Percentiles rank a stretch among this genome's conserved stretches.
These are phyloP conservation scores for Pleurotus giganteus DNA, from an alignment of 768 basidiomycete species.

Conservation along the genomic window DNA sequence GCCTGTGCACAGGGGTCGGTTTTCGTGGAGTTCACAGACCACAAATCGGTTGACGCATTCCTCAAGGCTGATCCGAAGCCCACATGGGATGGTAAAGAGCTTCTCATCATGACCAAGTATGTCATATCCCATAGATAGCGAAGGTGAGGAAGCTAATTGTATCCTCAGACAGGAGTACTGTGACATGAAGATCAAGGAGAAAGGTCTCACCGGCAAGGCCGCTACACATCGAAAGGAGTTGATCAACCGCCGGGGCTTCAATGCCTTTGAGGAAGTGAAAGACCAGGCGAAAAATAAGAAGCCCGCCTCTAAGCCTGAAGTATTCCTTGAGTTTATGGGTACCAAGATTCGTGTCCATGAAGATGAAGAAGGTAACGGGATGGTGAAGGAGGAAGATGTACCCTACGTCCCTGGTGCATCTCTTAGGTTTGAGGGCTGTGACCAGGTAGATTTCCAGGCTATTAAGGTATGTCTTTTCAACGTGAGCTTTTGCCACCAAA, in stretches of 20 bases:
- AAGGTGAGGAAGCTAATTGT: not conserved
- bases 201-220: conserved; percentile 77
- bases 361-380: conserved; percentile 60
- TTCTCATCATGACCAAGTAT: conserved; percentile 88
- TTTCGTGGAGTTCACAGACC: conserved; percentile 86
- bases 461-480: conserved; percentile 40
- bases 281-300: conserved; percentile 18
- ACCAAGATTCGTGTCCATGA: conserved; percentile 61
- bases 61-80: conserved; percentile 81
- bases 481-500: not conserved
- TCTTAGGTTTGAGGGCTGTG: conserved; percentile 56
- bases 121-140: conserved; percentile 18
- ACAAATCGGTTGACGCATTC: conserved; percentile 68
- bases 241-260: conserved; percentile 60
- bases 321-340: conserved; percentile 76
- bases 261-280: conserved; percentile 59
- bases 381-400: conserved; percentile 58
- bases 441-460: conserved; percentile 44
- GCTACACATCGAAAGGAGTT: conserved; percentile 57
- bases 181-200: conserved; percentile 95
- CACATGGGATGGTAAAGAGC: conserved; percentile 69
- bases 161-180: conserved; percentile 73
- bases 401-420: conserved; percentile 55
- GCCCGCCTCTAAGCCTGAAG: conserved; percentile 40
- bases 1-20: conserved; percentile 66